phyloP scores from a whole-genome alignment of 2,329 filamentous ascomycete genomes.

The Scedosporium apiospermum region DNA sequence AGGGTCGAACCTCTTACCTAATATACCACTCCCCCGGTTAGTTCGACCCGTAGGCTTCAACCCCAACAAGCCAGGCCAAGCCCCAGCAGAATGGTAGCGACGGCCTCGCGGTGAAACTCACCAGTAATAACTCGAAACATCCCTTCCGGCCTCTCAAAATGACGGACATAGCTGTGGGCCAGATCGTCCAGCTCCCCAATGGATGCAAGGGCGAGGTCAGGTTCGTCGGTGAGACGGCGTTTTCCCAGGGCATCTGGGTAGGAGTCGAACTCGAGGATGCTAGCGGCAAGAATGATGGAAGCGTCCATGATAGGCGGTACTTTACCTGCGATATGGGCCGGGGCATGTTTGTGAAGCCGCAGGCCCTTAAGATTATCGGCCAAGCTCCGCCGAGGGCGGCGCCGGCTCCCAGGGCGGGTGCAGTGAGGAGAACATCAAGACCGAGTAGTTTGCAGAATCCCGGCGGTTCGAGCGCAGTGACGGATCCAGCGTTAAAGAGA shows the following conservation, averaged over 20 bases:
- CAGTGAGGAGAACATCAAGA: conserved; percentile 31
- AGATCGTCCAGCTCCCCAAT: conserved; percentile 70
- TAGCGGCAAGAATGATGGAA: conserved; percentile 88
- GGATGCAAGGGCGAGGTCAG: conserved; percentile 68
- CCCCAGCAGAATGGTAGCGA: not conserved
- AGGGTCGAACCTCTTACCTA: not conserved
- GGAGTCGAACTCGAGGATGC: conserved; percentile 78
- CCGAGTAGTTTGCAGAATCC: conserved; percentile 38
- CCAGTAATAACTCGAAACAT: not conserved
- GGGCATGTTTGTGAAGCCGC: conserved; percentile 77
- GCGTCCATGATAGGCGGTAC: conserved; percentile 78
- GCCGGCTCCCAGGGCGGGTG: conserved; percentile 25
- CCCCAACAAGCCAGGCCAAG: not conserved
- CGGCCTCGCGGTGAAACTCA: not conserved
- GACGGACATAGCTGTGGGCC: conserved; percentile 54
- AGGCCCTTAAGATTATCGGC: conserved; percentile 52
- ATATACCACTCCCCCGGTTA: too few relatives aligned
- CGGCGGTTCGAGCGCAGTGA: conserved; percentile 23
- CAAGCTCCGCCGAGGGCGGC: conserved; percentile 28
- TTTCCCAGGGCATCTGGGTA: conserved; percentile 78
- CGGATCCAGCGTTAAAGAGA: conserved; percentile 47
- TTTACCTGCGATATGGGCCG: conserved; percentile 71
- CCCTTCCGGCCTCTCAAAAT: conserved; percentile 20
- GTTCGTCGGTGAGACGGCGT: conserved; percentile 71
- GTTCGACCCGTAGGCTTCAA: too few relatives aligned